phyloP scores from a whole-genome alignment of 106 monocot species.

The Cymbidium sinense region DNA sequence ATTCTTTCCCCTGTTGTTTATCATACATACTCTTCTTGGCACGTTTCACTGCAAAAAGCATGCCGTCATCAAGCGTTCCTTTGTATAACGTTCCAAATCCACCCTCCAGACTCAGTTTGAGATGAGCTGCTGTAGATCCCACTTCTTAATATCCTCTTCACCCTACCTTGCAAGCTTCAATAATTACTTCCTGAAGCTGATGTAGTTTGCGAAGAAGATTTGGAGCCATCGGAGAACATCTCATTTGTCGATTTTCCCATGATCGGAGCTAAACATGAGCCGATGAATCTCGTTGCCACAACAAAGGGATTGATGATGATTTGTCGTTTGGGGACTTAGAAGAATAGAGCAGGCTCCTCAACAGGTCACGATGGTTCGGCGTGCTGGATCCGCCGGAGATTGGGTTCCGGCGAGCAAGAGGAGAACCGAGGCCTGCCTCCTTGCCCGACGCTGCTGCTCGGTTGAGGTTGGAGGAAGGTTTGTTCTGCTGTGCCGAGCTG shows the following conservation, averaged over 20 bases:
- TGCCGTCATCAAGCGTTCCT: conserved; percentile 49
- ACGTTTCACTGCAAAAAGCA: conserved; percentile 62
- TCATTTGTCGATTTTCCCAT: neutral
- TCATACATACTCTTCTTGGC: conserved; percentile 54
- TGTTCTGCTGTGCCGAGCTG: too few species aligned
- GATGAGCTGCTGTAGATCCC: conserved; percentile 14
- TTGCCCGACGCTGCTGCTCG: too few species aligned
- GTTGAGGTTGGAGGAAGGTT: too few species aligned
- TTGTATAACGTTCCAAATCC: conserved; percentile 73
- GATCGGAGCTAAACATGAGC: conserved; percentile 1
- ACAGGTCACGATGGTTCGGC: neutral
- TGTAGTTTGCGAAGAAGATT: neutral
- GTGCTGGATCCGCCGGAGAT: neutral
- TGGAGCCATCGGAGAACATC: conserved; percentile 5
- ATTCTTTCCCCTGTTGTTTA: conserved; percentile 29
- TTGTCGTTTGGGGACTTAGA: neutral
- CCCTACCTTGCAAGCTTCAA: conserved; percentile 11
- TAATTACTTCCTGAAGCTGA: conserved; percentile 4
- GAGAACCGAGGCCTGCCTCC: neutral
- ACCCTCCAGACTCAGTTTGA: conserved; percentile 28
- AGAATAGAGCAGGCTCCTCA: neutral
- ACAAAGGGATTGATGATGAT: neutral
- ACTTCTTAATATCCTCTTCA: conserved; percentile 16
- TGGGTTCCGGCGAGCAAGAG: neutral
- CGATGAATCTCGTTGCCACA: neutral